phyloP scores from a whole-genome alignment of 345 rosid species.

The Syzygium grande region DNA sequence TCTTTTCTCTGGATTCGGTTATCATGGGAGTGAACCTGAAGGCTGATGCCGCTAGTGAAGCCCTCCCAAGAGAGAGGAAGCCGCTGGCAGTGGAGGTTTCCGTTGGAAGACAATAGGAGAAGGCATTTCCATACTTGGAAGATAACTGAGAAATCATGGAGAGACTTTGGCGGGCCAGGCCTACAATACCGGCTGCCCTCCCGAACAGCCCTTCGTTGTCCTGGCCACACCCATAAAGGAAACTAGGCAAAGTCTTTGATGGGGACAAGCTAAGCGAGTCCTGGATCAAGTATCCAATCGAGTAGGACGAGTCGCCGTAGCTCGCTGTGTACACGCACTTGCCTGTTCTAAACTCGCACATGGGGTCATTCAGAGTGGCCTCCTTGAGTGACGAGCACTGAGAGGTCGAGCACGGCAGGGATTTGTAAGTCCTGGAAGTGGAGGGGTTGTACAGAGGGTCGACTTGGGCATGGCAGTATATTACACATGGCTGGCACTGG shows the following conservation, averaged over 20 bases:
- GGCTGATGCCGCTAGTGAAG: slow-evolving; percentile 1
- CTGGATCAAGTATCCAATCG: slow-evolving; percentile 29
- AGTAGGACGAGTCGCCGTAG: slow-evolving; percentile 34
- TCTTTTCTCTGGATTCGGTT: slow-evolving; percentile 3
- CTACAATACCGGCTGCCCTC: slow-evolving; percentile 30
- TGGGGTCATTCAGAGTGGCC: slow-evolving; percentile 30
- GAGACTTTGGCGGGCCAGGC: slow-evolving; percentile 30
- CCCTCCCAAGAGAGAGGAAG: slow-evolving; percentile 22
- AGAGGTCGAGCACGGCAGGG: slow-evolving; percentile 4
- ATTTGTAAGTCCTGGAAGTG: slow-evolving; percentile 24
- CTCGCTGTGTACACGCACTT: slow-evolving; percentile 28
- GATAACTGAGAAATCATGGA: slow-evolving; percentile 31
- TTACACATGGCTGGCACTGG: slow-evolving; percentile 35
- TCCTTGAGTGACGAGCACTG: slow-evolving; percentile 26
- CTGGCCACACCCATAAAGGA: slow-evolving; percentile 45
- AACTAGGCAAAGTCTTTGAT: slow-evolving; percentile 9
- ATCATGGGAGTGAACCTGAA: slow-evolving; percentile 41
- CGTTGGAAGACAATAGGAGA: slow-evolving; percentile 42
- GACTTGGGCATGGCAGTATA: slow-evolving; percentile 26
- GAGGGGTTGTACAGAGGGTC: slow-evolving; percentile 34
- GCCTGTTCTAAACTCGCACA: neutral
- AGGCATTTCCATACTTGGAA: slow-evolving; percentile 16
- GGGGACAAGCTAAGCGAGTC: slow-evolving; percentile 23
- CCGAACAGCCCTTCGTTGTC: slow-evolving; percentile 38
- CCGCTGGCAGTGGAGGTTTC: slow-evolving; percentile 15